Evolutionary conservation across 179 eudicot genomes (phyloP), one percentile per base, ranked within the genome.

Genomic region (Pouteria campechiana): DNA sequence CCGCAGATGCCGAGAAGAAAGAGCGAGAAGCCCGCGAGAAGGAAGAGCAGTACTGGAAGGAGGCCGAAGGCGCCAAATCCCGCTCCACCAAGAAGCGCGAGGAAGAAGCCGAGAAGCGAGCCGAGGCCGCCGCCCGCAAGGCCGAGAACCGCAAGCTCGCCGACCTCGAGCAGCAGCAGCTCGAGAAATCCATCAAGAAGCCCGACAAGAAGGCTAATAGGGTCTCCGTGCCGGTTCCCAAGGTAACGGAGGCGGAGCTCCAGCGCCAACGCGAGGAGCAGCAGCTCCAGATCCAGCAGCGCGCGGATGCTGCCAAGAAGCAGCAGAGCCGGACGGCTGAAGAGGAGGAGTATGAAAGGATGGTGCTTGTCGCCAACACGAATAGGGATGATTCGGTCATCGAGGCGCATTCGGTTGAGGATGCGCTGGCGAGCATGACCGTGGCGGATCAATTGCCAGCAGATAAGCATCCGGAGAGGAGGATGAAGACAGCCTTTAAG

Each of bases 401-500:
- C 8, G 97, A 88, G 55, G 97, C 97, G 6, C 67, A 69, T 35
- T 25, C 77, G 2, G 75, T 89, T 7, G 97, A 89, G 38, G 97
- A 89, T 28, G 97, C 97, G 10, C 52, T 89, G 57, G 76, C 81
- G 2, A 60, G 75, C 55, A 73, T 89, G 64, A 16, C 56, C 9
- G 64, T 84, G 29, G 10, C 55, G 4, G 95, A 81, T 34, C 33
- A 7, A 41, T 60, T 86, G 59, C 93, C 93, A 0, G 65, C 63
- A 19, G 98, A 90, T 59, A 82, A 65, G 59, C 95, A 90, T 44
- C 95, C 98, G 6, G 98, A 90, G 65, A 90, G 64, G 72, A 62
- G 98, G 50, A 89, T 85, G 9, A 90, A 79, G 58, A 93, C 98
- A 3, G 63, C 90, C 0, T 90, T 78, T 58, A 90, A 85, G 98